Evolutionary conservation across 495 filamentous ascomycete genomes (phyloP).

Genomic region (Lichenothelia convexa): DNA sequence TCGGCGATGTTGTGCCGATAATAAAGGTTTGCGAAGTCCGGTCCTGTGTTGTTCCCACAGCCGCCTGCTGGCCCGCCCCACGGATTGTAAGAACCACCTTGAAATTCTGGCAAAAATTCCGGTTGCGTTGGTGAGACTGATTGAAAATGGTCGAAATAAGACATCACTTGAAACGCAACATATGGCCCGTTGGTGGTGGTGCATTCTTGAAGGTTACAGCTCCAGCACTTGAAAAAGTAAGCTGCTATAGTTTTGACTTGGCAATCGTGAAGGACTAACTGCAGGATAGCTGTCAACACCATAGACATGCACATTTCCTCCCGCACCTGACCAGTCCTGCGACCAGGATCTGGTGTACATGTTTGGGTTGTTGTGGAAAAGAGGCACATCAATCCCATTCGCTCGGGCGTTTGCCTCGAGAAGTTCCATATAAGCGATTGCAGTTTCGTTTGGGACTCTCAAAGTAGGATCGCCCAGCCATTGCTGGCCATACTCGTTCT

Average conservation of each 20-base stretch:
- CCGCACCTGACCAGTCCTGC: constrained; percentile 21
- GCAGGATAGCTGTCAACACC: constrained; percentile 41
- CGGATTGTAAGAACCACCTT: constrained; percentile 44
- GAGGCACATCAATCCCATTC: constrained; percentile 35
- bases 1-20: constrained; percentile 36
- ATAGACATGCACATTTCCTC: constrained; percentile 38
- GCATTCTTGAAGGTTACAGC: constrained; percentile 33
- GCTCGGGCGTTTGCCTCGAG: constrained; percentile 29
- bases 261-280: no score
- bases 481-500: constrained; percentile 44
- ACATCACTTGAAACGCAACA: constrained; percentile 30
- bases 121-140: constrained; percentile 33
- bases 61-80: constrained; percentile 39
- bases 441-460: constrained; percentile 29
- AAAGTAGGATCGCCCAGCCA: constrained; percentile 25
- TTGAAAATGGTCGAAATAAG: constrained; percentile 29
- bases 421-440: constrained; percentile 37
- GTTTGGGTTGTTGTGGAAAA: constrained; percentile 35
- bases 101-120: constrained; percentile 42
- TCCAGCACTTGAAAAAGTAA: no score
- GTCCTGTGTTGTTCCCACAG: constrained; percentile 24
- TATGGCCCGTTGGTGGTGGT: constrained; percentile 36
- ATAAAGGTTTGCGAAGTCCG: constrained; percentile 40
- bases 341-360: constrained; percentile 27
- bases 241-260: no score